Evolutionary conservation across 169 alveolate species (phyloP), one percentile per base, ranked within the genome.

Genomic region (Besnoitia besnoiti): DNA sequence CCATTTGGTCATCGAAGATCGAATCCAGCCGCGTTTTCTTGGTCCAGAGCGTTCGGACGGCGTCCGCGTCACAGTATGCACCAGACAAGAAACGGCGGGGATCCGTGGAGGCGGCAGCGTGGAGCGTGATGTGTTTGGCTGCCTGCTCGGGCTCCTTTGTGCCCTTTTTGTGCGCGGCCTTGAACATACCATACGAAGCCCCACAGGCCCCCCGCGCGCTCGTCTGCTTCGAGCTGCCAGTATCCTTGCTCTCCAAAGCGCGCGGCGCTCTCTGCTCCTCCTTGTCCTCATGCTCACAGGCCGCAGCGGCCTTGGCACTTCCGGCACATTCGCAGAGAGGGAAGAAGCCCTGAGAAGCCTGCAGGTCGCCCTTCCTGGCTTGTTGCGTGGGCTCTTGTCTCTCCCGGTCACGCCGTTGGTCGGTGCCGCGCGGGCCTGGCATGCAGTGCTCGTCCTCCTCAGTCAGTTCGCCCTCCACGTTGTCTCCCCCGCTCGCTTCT

Each of bases 11-110:
- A 30, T 77, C 87, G 87, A 77, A 77, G 12, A 77, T 77, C 10
- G 87, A 37, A 27, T 77, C 87, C 40, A 77, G 47, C 1, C 49
- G 87, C n/a, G 50, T 77, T 42, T 77, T 77, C 87, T 77, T 37
- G 1, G 50, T 3, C 87, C 87, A 77, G 39, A 77, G 87, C 49
- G 50, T 4, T 0, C 59, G 61, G 16, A 77, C 87, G 24, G 87
- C 87, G 21, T 37, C 87, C 8, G 87, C 61, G 49, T 42, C 55
- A 21, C 87, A 77, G 55, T 10, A 77, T 30, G 59, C 33, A 37
- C 87, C 87, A 39, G 61, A 40, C 33, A 77, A 55, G 59, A 77
- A 77, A 4, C 87, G 49, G 35, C 37, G 4, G 61, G 61, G 7
- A 27, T 77, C 87, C 30, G 87, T 77, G 37, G 87, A 77, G 59